A percentile compares a stretch with the other conserved stretches of the same genome.
Conservation (phyloP, 2,329 filamentous ascomycete species). For the Epichloe aotearoae region DNA sequence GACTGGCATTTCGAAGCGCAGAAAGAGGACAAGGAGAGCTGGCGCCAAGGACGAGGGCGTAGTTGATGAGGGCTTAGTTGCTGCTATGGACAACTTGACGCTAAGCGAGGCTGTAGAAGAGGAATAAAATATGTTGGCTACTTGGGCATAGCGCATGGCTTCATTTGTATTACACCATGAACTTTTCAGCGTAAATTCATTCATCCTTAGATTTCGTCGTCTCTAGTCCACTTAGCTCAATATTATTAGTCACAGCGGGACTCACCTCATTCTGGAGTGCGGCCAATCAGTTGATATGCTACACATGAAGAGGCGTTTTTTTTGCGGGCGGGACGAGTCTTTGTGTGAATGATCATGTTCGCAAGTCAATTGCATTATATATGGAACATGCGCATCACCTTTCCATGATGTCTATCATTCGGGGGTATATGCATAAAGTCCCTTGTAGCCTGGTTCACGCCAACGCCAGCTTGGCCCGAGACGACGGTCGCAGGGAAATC, state of each 20-base stretch:
- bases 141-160: no score
- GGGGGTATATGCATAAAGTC: not conserved
- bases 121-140: not conserved
- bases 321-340: no score
- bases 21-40: slow-evolving; percentile 17
- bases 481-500: not conserved
- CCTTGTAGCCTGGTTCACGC: not conserved
- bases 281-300: no score
- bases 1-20: slow-evolving; percentile 23
- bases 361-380: not conserved
- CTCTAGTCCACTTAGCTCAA: no score
- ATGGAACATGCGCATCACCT: not conserved
- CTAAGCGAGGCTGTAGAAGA: not conserved
- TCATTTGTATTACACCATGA: no score
- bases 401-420: not conserved
- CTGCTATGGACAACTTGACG: not conserved
- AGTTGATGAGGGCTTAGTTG: not conserved
- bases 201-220: no score
- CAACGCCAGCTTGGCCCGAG: not conserved
- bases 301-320: no score
- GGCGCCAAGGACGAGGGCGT: not conserved
- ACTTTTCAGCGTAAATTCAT: no score
- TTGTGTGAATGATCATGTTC: not conserved
- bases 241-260: no score
- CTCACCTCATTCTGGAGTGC: no score